Evolutionary conservation across 768 basidiomycete species (phyloP).

Genomic region (Boletus pseudo-olivaceus): DNA sequence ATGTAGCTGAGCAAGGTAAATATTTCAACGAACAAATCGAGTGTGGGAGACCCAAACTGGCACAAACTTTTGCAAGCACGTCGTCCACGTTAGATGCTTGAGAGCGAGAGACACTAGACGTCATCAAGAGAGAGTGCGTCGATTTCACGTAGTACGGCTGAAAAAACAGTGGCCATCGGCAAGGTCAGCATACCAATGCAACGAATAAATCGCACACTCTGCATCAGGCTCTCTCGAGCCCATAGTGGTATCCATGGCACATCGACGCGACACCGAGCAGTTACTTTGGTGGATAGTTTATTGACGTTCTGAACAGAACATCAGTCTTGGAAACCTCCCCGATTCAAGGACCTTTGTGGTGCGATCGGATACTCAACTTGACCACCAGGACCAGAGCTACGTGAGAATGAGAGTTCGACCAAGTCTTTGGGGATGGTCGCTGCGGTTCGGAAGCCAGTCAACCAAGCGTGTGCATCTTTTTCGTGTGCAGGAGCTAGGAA

Average conservation of each 20-base stretch:
- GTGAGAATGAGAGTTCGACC: conserved; percentile 65
- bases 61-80: conserved; percentile 58
- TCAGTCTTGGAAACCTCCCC: background rate
- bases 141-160: conserved; percentile 70
- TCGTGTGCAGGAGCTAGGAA: conserved; percentile 40
- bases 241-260: conserved; percentile 68
- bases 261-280: conserved; percentile 55
- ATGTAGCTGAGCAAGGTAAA: conserved; percentile 22
- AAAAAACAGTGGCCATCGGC: background rate
- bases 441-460: conserved; percentile 42
- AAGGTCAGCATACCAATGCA: background rate
- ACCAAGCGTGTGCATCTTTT: conserved; percentile 52
- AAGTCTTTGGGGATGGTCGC: conserved; percentile 44
- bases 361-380: conserved; percentile 48
- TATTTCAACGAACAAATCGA: background rate
- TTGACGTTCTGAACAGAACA: conserved; percentile 67
- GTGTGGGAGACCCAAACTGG: background rate
- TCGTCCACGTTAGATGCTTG: conserved; percentile 76
- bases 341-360: background rate
- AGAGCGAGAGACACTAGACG: conserved; percentile 68
- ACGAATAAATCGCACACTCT: conserved; percentile 40
- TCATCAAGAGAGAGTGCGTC: conserved; percentile 62
- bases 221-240: conserved; percentile 48
- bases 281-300: conserved; percentile 84
- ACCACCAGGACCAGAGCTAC: conserved; percentile 84